phyloP scores from a whole-genome alignment of 306 rosid species.

The Castanospermum australe region DNA sequence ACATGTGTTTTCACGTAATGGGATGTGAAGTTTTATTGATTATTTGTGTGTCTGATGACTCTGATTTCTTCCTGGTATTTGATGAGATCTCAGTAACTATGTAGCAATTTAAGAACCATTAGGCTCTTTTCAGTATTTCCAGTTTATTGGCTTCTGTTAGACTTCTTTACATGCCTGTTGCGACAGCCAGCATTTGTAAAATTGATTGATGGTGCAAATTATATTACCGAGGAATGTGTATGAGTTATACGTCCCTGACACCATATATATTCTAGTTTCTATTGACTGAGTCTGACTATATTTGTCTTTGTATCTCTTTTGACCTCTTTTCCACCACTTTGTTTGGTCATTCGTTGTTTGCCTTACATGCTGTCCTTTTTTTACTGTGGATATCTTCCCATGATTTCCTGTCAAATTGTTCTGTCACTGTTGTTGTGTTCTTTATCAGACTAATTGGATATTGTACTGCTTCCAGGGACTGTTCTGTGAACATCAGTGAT shows the following conservation, averaged over 20 bases:
- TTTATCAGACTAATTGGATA: slow-evolving; percentile 19
- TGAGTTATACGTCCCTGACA: neutral
- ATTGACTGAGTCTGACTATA: neutral
- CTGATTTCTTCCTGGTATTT: neutral
- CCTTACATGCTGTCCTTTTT: neutral
- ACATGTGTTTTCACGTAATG: neutral
- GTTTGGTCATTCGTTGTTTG: neutral
- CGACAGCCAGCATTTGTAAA: neutral
- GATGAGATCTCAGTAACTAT: neutral
- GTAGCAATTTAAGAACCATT: neutral
- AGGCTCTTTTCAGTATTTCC: too few relatives aligned
- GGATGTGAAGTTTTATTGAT: neutral
- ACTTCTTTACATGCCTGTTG: neutral
- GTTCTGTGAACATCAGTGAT: slow-evolving; percentile 60
- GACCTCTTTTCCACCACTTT: neutral
- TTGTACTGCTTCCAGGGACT: slow-evolving; percentile 53
- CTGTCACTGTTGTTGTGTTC: neutral
- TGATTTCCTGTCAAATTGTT: neutral
- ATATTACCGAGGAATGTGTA: neutral
- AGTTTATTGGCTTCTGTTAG: neutral
- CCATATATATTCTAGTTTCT: too few relatives aligned
- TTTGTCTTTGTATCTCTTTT: neutral
- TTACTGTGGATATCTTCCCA: neutral
- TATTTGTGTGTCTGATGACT: neutral
- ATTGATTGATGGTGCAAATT: neutral